These are phyloP conservation scores for Cyamopsis tetragonoloba DNA, from an alignment of 306 rosid species.

Conservation along the genomic window DNA sequence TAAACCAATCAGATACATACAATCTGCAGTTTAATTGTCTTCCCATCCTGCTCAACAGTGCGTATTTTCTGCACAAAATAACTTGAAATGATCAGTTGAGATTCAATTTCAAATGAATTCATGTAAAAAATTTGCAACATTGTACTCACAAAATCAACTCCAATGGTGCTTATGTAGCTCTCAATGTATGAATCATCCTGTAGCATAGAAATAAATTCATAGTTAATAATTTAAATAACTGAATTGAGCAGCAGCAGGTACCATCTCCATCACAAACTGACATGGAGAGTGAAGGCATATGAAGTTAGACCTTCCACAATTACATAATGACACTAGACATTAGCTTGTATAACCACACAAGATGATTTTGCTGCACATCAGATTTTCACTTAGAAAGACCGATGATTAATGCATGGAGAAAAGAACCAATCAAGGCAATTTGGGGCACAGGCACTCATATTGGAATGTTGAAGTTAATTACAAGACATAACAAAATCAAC, in stretches of 20 bases:
- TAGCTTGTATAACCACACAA: background rate
- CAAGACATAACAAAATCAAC: background rate
- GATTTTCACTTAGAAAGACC: background rate
- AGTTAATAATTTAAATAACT: slow-evolving; percentile 1
- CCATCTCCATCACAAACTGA: slow-evolving; percentile 15
- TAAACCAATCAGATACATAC: slow-evolving; percentile 37
- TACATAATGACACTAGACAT: background rate
- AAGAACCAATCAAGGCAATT: background rate
- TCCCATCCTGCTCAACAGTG: slow-evolving; percentile 58
- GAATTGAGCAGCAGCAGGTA: slow-evolving; percentile 1
- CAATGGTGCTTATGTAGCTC: slow-evolving; percentile 98
- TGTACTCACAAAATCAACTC: slow-evolving; percentile 94
- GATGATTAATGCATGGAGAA: background rate
- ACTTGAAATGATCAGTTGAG: slow-evolving; percentile 17
- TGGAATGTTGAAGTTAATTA: background rate
- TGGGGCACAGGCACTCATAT: background rate
- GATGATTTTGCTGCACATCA: background rate
- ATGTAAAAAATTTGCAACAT: background rate
- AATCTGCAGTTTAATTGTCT: slow-evolving; percentile 58
- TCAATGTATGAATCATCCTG: slow-evolving; percentile 98
- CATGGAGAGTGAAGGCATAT: background rate
- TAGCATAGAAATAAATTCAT: slow-evolving; percentile 8
- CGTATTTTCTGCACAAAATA: slow-evolving; percentile 45
- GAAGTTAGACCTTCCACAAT: background rate
- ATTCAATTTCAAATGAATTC: slow-evolving; percentile 22